Evolutionary conservation across 2,329 filamentous ascomycete genomes (phyloP), one percentile per base, ranked within the genome.

Genomic region (Apiospora pterosperma): DNA sequence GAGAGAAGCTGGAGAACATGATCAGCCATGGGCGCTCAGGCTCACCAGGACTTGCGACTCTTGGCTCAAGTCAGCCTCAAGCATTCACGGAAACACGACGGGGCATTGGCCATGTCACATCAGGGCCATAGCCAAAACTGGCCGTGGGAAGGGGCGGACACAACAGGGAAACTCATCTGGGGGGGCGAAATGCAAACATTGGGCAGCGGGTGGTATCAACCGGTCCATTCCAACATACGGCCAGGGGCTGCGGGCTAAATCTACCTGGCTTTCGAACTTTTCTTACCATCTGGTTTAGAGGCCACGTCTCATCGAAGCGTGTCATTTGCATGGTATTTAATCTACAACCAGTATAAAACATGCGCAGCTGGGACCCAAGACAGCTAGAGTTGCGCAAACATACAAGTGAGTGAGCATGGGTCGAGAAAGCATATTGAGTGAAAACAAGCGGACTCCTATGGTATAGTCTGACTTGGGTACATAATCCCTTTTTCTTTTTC

Each of bases 381-480:
- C n/a, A n/a, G n/a, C n/a, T n/a, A 25, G 23, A 14, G 4, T 28
- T 28, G 42, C 10, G 42, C 21, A 16, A 48, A 38, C 2, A 25
- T 5, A 25, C 21, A 6, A 48, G 11, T 28, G 23, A 28, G n/a
- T 25, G 11, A 25, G 42, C 8, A 34, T 16, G 3, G 7, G 4
- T 34, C 28, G 8, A 34, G 8, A 52, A 10, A n/a, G 31, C 28
- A 55, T 31, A 34, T 52, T 28, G 44, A 52, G 42, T 7, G 41
- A 62, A 25, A 64, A 19, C 16, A n/a, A 55, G 52, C 19, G 61
- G 64, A 61, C 61, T 63, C 63, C 66, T n/a, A 61, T 69, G 67
- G 67, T 71, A 72, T 70, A 66, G 64, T 62, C 31, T 36, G 65
- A 61, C 65, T 62, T n/a, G n/a, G n/a, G n/a, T 34, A 34, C 28